Conservation (phyloP, 495 filamentous ascomycete genomes). For the Aspergillus cavernicola region DNA sequence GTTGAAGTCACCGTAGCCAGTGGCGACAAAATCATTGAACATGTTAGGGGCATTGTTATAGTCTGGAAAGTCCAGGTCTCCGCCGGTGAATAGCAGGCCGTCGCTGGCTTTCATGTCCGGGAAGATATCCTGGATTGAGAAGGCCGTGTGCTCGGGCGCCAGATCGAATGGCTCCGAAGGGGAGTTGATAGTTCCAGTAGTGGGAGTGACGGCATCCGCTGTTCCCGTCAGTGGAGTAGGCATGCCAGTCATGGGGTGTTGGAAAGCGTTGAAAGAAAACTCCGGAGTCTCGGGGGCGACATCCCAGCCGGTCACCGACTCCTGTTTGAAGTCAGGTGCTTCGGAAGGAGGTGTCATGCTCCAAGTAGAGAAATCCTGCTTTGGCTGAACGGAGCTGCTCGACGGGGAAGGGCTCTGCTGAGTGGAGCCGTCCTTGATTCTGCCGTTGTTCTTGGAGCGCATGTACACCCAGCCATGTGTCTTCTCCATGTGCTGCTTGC, state of each 20-base stretch:
- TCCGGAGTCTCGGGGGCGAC: constrained; percentile 9
- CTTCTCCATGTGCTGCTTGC: constrained; percentile 99
- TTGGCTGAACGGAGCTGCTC: constrained; percentile 1
- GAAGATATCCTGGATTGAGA: constrained; percentile 12
- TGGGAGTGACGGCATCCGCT: constrained; percentile 8
- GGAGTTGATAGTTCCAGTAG: constrained; percentile 11
- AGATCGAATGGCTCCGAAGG: constrained; percentile 11
- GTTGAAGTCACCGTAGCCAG: constrained; percentile 6
- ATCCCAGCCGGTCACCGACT: constrained; percentile 4
- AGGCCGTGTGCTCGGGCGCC: constrained; percentile 3
- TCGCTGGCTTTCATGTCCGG: constrained; percentile 13
- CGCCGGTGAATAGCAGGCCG: constrained; percentile 8
- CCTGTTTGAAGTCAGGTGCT: constrained; percentile 6
- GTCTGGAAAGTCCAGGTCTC: constrained; percentile 10
- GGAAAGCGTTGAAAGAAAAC: constrained; percentile 12
- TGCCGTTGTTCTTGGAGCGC: constrained; percentile 83
- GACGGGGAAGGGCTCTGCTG: constrained; percentile 10
- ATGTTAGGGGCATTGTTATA: constrained; percentile 8
- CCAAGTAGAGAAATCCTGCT: constrained; percentile 5
- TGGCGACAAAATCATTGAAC: constrained; percentile 10
- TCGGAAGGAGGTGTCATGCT: constrained; percentile 9
- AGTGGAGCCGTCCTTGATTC: constrained; percentile 8
- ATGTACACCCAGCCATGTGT: constrained; percentile 86
- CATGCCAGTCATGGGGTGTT: constrained; percentile 7
- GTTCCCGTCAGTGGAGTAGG: constrained; percentile 7